phyloP scores from a whole-genome alignment of 495 filamentous ascomycete genomes.

The Lasiosphaeriaceae sp. region DNA sequence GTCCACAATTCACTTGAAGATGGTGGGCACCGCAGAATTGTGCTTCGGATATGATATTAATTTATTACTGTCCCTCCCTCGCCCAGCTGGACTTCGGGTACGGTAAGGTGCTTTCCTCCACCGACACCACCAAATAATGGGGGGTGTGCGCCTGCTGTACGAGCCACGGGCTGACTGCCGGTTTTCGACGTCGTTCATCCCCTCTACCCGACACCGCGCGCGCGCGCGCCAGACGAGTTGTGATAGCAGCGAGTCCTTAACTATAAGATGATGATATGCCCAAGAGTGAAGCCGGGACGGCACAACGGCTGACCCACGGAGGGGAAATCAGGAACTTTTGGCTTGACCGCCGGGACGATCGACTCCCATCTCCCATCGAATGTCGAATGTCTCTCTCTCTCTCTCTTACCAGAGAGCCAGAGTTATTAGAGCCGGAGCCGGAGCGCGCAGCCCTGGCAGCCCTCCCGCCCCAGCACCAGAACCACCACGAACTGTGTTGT shows the following conservation, averaged over 20 bases:
- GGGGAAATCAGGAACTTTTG: background rate
- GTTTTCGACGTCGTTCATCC: background rate
- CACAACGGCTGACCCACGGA: background rate
- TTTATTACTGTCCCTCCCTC: slow-evolving; percentile 11
- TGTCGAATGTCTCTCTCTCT: too few species aligned
- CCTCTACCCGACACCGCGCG: background rate
- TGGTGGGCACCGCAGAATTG: background rate
- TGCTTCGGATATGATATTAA: slow-evolving; percentile 7
- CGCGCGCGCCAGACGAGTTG: background rate
- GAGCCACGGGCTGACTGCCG: slow-evolving; percentile 8
- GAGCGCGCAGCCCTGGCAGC: too few species aligned
- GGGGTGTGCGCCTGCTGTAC: background rate
- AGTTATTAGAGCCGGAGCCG: too few species aligned
- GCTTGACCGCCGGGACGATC: slow-evolving; percentile 15
- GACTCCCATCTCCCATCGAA: slow-evolving; percentile 1
- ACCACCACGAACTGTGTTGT: background rate
- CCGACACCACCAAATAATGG: background rate
- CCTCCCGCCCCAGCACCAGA: background rate
- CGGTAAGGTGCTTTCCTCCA: slow-evolving; percentile 1
- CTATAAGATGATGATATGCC: background rate
- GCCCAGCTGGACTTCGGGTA: slow-evolving; percentile 6
- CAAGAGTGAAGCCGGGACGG: background rate
- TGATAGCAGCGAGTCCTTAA: background rate
- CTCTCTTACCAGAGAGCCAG: too few species aligned
- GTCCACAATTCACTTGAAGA: background rate